Evolutionary conservation across 352 stramenopile genomes (phyloP).

Genomic region (Phytophthora sp.): DNA sequence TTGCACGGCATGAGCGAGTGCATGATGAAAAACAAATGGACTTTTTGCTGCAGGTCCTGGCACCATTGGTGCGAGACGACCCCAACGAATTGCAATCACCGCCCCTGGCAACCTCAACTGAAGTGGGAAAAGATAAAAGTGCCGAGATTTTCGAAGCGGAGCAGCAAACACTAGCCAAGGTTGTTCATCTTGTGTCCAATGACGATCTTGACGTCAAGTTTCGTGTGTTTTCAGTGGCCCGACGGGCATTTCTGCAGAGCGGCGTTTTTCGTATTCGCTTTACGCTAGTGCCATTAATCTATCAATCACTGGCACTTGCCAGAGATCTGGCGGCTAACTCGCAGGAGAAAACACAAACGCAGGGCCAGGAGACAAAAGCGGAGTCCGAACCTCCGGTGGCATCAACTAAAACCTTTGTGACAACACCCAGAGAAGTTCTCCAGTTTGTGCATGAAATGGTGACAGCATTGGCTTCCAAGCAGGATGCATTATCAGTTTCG

Average conservation of each 20-base stretch:
- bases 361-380: slow-evolving; percentile 15
- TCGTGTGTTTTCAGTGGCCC: slow-evolving; percentile 63
- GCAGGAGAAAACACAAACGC: slow-evolving; percentile 19
- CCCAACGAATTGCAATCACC: slow-evolving; percentile 40
- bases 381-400: neutral
- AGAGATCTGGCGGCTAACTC: slow-evolving; percentile 37
- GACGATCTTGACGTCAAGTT: slow-evolving; percentile 68
- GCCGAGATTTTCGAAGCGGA: slow-evolving; percentile 81
- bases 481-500: slow-evolving; percentile 71
- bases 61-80: slow-evolving; percentile 91
- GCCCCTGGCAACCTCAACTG: slow-evolving; percentile 1
- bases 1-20: slow-evolving; percentile 47
- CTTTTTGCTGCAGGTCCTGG: slow-evolving; percentile 78
- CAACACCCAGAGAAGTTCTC: slow-evolving; percentile 93
- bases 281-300: slow-evolving; percentile 95
- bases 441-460: slow-evolving; percentile 98
- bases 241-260: slow-evolving; percentile 83
- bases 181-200: slow-evolving; percentile 94
- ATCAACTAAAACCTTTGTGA: slow-evolving; percentile 18
- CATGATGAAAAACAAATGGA: slow-evolving; percentile 48
- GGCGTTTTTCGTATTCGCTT: slow-evolving; percentile 89
- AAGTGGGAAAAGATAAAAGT: slow-evolving; percentile 19
- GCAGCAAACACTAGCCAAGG: slow-evolving; percentile 91
- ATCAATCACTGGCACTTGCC: slow-evolving; percentile 87
- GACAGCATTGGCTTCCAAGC: slow-evolving; percentile 88